These are phyloP conservation scores for Datura wrightii DNA, from an alignment of 257 asterid genomes.

Conservation along the genomic window DNA sequence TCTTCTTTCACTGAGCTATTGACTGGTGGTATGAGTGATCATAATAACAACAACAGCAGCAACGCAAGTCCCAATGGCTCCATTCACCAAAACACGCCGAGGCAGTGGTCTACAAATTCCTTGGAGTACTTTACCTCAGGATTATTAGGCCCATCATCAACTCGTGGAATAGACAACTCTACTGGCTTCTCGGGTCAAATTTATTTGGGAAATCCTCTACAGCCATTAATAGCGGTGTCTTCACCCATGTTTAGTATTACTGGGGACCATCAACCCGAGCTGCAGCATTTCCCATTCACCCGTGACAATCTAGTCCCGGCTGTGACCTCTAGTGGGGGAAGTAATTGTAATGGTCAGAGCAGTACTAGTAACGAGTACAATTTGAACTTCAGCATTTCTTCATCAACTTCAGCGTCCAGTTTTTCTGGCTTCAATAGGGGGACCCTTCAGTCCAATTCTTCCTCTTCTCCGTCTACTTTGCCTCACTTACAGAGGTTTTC, in stretches of 20 bases:
- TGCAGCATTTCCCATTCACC: constrained; percentile 55
- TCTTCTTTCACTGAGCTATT: constrained; percentile 66
- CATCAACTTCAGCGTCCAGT: constrained; percentile 37
- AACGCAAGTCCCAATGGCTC: background rate
- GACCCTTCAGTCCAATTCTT: constrained; percentile 91
- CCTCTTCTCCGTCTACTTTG: constrained; percentile 43
- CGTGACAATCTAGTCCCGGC: constrained; percentile 52
- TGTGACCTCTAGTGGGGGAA: constrained; percentile 29
- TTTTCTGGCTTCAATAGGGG: constrained; percentile 48
- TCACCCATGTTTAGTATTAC: constrained; percentile 51
- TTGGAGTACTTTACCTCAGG: constrained; percentile 56
- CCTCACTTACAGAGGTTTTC: constrained; percentile 60
- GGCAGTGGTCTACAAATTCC: constrained; percentile 47
- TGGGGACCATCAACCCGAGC: constrained; percentile 51
- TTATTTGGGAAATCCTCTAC: constrained; percentile 39
- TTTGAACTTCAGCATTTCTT: constrained; percentile 56
- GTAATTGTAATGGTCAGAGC: constrained; percentile 6
- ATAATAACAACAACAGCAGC: constrained; percentile 1
- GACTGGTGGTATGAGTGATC: constrained; percentile 45
- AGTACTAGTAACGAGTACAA: constrained; percentile 43
- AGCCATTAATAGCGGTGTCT: constrained; percentile 34
- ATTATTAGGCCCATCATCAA: constrained; percentile 38
- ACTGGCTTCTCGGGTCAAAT: constrained; percentile 38
- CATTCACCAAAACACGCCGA: constrained; percentile 29
- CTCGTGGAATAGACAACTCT: constrained; percentile 27